phyloP scores from a whole-genome alignment of 441 rosid genomes.

The Theobroma grandiflorum region DNA sequence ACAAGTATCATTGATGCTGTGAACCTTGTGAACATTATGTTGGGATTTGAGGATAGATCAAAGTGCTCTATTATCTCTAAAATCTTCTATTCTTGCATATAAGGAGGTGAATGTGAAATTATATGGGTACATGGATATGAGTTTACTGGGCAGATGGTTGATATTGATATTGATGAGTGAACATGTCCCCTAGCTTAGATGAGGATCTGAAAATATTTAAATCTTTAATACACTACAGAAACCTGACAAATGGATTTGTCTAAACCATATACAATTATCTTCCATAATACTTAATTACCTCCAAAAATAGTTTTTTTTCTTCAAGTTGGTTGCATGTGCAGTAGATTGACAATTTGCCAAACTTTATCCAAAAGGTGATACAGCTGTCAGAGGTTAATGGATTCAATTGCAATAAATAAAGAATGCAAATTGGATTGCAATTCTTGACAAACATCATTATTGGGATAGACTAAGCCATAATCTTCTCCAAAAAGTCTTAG shows the following conservation, averaged over 20 bases:
- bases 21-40: no score
- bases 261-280: neutral
- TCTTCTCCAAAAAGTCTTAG: neutral
- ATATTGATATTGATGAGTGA: no score
- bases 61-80: neutral
- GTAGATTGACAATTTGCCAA: neutral
- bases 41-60: no score
- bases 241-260: neutral
- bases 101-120: neutral
- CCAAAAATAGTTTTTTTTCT: neutral
- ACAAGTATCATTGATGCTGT: no score
- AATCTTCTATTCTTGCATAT: neutral
- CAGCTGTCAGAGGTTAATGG: neutral
- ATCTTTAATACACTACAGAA: neutral
- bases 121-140: neutral
- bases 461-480: neutral
- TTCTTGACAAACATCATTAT: slow-evolving; percentile 8
- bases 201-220: no score
- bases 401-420: neutral
- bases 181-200: no score
- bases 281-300: neutral
- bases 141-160: no score
- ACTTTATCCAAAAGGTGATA: neutral
- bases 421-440: neutral
- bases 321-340: neutral